These are phyloP conservation scores for Kodamaea derodonti DNA, from an alignment of 1,139 yeast species.

Conservation along the genomic window DNA sequence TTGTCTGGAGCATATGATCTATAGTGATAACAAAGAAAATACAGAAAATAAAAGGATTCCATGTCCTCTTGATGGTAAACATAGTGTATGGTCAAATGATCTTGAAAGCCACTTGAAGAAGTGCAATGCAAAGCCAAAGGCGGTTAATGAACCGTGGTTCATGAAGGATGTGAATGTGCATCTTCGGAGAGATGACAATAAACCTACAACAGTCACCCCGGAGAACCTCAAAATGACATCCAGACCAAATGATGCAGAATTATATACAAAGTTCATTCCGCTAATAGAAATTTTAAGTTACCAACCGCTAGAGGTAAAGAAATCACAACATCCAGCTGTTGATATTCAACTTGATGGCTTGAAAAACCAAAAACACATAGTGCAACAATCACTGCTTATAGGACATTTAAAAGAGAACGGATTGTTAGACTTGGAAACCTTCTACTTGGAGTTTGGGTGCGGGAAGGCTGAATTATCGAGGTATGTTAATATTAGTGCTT, in stretches of 20 bases:
- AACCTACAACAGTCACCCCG: not conserved
- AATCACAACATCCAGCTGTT: conserved; percentile 29
- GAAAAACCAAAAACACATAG: conserved; percentile 67
- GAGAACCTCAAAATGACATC: not conserved
- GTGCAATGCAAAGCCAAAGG: conserved; percentile 50
- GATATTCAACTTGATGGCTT: conserved; percentile 40
- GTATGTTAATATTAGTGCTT: conserved; percentile 52
- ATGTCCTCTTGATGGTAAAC: conserved; percentile 77
- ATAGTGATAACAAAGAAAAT: conserved; percentile 7
- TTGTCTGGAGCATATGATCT: conserved; percentile 61
- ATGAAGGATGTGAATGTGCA: conserved; percentile 33
- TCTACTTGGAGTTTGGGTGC: conserved; percentile 80
- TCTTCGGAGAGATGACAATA: not conserved
- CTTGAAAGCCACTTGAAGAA: conserved; percentile 54
- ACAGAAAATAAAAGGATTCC: conserved; percentile 44
- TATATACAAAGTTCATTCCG: conserved; percentile 18
- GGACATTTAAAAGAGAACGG: conserved; percentile 55
- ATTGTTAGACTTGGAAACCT: conserved; percentile 33
- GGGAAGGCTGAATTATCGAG: conserved; percentile 84
- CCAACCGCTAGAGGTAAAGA: conserved; percentile 14
- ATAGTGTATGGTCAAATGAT: conserved; percentile 64
- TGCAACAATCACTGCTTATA: conserved; percentile 77
- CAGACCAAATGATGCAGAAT: conserved; percentile 6
- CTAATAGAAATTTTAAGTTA: conserved; percentile 16
- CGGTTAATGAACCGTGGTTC: conserved; percentile 41